phyloP scores from a whole-genome alignment of 495 filamentous ascomycete species.

The Beverwykella pulmonaria region DNA sequence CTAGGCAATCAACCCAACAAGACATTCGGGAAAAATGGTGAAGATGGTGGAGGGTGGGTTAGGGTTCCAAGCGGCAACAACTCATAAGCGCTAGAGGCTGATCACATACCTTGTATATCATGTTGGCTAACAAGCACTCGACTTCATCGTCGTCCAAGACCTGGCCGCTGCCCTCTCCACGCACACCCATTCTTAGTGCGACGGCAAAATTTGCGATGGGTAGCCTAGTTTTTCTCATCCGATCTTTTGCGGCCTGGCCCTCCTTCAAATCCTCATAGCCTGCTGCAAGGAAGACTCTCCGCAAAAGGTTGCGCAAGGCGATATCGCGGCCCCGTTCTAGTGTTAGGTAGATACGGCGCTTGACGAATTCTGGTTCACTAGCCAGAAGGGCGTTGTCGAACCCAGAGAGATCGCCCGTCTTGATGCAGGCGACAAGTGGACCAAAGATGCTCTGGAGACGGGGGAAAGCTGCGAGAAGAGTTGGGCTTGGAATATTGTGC shows the following conservation, averaged over 20 bases:
- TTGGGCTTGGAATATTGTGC: conserved; percentile 73
- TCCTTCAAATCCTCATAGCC: conserved; percentile 77
- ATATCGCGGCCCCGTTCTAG: conserved; percentile 91
- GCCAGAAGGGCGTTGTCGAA: conserved; percentile 83
- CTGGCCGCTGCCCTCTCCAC: conserved; percentile 54
- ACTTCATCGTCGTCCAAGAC: conserved; percentile 87
- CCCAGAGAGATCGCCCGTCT: conserved; percentile 73
- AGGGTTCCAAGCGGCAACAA: conserved; percentile 34
- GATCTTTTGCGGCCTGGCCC: conserved; percentile 52
- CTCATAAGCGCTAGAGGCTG: conserved; percentile 7
- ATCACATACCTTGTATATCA: conserved; percentile 87
- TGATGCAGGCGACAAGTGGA: conserved; percentile 76
- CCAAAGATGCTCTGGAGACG: conserved; percentile 76
- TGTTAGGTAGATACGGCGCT: conserved; percentile 91
- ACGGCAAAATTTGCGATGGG: conserved; percentile 77
- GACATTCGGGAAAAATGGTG: conserved; percentile 3
- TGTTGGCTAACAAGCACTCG: conserved; percentile 89
- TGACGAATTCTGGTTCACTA: conserved; percentile 86
- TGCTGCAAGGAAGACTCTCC: conserved; percentile 82
- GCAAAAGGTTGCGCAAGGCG: conserved; percentile 81
- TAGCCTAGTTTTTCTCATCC: conserved; percentile 72
- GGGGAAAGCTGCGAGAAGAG: conserved; percentile 73
- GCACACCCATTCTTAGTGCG: conserved; percentile 55
- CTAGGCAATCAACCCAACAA: conserved; percentile 7
- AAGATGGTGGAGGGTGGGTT: conserved; percentile 26